phyloP scores from a whole-genome alignment of 2,329 filamentous ascomycete genomes.

The Colletotrichum sp. region DNA sequence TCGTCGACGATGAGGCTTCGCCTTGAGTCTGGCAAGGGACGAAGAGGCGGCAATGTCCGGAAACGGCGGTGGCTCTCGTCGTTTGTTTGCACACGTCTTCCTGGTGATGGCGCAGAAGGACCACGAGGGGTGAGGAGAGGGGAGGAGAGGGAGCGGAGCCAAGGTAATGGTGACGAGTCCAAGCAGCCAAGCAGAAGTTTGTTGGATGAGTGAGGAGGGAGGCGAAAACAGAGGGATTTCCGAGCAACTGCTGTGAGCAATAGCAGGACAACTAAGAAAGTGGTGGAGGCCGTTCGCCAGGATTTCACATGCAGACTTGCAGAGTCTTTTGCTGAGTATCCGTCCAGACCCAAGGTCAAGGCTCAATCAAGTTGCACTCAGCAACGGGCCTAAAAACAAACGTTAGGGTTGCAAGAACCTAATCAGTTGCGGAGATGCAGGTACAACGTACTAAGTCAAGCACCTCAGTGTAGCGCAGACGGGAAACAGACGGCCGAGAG shows the following conservation, averaged over 20 bases:
- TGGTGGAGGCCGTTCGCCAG: neutral
- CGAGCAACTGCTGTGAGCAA: neutral
- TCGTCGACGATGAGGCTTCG: constrained; percentile 1
- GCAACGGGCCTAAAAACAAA: neutral
- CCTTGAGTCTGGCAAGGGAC: neutral
- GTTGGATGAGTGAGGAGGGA: neutral
- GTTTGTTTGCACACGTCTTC: neutral
- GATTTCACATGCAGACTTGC: neutral
- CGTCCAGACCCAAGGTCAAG: neutral
- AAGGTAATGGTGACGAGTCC: neutral
- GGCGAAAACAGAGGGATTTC: constrained; percentile 4
- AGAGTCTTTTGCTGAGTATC: neutral
- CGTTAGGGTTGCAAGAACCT: neutral
- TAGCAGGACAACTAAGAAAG: neutral
- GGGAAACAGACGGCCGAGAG: neutral
- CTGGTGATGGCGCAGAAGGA: neutral
- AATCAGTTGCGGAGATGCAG: neutral
- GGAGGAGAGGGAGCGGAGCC: neutral
- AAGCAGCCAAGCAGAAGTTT: neutral
- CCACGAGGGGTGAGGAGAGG: neutral
- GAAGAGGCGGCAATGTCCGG: neutral
- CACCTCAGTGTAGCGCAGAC: neutral
- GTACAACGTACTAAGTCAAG: neutral
- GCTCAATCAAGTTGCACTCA: neutral
- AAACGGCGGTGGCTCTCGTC: neutral